Evolutionary conservation across 2,329 filamentous ascomycete species (phyloP), one percentile per base, ranked within the genome.

Genomic region (Fusarium bulbicola): DNA sequence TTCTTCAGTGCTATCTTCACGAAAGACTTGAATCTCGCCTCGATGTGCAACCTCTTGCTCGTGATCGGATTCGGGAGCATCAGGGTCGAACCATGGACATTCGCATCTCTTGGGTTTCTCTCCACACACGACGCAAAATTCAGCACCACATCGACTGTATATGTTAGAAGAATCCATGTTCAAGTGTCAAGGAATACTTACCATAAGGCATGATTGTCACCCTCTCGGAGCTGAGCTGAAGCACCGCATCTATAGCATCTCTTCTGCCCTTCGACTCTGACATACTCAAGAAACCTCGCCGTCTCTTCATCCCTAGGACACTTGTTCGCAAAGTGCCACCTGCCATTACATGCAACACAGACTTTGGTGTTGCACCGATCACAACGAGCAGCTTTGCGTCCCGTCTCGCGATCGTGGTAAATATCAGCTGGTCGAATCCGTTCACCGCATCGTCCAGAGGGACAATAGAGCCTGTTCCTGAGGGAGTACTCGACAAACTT

Each of bases 191-290:
- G 9, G 16, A 39, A 24, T 37, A 83, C 89, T 82, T 85, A 93
- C 92, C 94, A 97, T 34, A 90, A 94, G 90, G 97, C 95, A 80
- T 95, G 94, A 82, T 95, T 95, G 81, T 92, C 95, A 49, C 94
- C 94, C 80, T 95, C 93, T 75, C 92, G 92, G 56, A 94, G 84
- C 80, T 97, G 93, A 49, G 97, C 92, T 85, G 93, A 87, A 43
- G 88, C 86, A 72, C 88, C 89, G 82, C 95, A 97, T 70, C 86
- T 90, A 79, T 91, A 91, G 80, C 94, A 97, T 52, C 90, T 86
- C 80, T 93, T 91, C 91, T 92, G 95, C 30, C 92, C 92, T 59
- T 91, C 85, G 32, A 90, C 85, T 74, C 90, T 89, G 12, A 91
- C 91, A 66, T 92, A 85, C 57, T 89, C 87, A 8, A 94, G 83